These are phyloP conservation scores for Craspedostauros australis DNA, from an alignment of 108 stramenopile genomes.

Conservation along the genomic window DNA sequence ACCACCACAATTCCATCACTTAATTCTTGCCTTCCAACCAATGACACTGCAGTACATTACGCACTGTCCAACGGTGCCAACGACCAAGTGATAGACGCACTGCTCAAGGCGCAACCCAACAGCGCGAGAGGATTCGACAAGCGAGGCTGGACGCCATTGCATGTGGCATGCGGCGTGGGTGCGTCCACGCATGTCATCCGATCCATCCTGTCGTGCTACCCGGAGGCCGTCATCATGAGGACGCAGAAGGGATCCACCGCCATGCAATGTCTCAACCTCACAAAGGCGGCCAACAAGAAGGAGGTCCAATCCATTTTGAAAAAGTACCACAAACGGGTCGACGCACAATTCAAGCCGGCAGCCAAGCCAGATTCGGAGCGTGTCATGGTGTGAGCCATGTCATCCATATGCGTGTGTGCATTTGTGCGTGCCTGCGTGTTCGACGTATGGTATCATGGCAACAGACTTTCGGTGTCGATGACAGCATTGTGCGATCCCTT, in stretches of 20 bases:
- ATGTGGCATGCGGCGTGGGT: slow-evolving; percentile 73
- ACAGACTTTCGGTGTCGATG: no score
- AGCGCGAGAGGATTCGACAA: slow-evolving; percentile 52
- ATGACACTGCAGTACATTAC: slow-evolving; percentile 51
- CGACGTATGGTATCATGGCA: no score
- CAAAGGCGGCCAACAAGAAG: slow-evolving; percentile 28
- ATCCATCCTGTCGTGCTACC: slow-evolving; percentile 55
- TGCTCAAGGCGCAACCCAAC: slow-evolving; percentile 37
- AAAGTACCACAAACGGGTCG: slow-evolving; percentile 12
- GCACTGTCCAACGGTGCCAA: slow-evolving; percentile 59
- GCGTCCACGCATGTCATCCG: slow-evolving; percentile 61
- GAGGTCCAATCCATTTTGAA: slow-evolving; percentile 25
- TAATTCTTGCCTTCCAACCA: not conserved
- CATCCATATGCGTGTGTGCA: no score
- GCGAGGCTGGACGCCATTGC: slow-evolving; percentile 68
- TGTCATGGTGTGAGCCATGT: slow-evolving; percentile 21
- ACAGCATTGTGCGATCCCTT: no score
- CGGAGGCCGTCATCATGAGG: slow-evolving; percentile 55
- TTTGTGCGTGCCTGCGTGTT: no score
- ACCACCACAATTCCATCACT: not conserved
- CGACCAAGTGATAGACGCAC: slow-evolving; percentile 30
- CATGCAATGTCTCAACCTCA: slow-evolving; percentile 36
- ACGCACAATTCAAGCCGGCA: slow-evolving; percentile 17
- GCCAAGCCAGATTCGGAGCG: slow-evolving; percentile 17
- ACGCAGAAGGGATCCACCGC: slow-evolving; percentile 61